Evolutionary conservation across 2,329 filamentous ascomycete genomes (phyloP).

Genomic region (Aspergillus fructus): DNA sequence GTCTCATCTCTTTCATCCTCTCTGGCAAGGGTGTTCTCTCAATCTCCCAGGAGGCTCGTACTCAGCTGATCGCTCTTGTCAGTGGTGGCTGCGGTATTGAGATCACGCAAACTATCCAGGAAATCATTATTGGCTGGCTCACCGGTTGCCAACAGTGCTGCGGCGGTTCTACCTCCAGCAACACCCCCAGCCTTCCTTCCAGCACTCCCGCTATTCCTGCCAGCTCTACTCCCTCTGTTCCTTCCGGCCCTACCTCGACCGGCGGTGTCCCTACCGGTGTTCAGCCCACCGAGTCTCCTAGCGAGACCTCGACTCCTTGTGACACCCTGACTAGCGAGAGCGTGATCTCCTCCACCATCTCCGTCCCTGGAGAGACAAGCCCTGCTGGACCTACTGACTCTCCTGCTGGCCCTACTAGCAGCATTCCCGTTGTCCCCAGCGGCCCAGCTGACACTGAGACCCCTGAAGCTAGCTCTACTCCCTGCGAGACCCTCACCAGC

Average conservation of each 20-base stretch:
- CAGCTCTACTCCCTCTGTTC: not conserved
- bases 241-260: not conserved
- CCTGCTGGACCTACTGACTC: not conserved
- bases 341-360: not conserved
- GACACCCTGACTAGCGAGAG: not conserved
- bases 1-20: slow-evolving; percentile 30
- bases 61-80: slow-evolving; percentile 38
- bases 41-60: slow-evolving; percentile 32
- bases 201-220: slow-evolving; percentile 8
- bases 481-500: slow-evolving; percentile 2
- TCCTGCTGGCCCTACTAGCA: not conserved
- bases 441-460: not conserved
- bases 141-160: slow-evolving; percentile 27
- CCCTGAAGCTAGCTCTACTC: slow-evolving; percentile 4
- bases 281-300: not conserved
- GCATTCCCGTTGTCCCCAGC: no score
- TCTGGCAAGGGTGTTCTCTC: slow-evolving; percentile 33
- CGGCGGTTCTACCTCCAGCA: slow-evolving; percentile 12
- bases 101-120: slow-evolving; percentile 52
- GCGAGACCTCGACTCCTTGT: slow-evolving; percentile 1
- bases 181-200: slow-evolving; percentile 5
- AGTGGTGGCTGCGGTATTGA: slow-evolving; percentile 45
- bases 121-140: slow-evolving; percentile 48
- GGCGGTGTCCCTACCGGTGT: not conserved
- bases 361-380: not conserved